Conservation (phyloP, 2,329 filamentous ascomycete species). For the Sporothrix sp. region DNA sequence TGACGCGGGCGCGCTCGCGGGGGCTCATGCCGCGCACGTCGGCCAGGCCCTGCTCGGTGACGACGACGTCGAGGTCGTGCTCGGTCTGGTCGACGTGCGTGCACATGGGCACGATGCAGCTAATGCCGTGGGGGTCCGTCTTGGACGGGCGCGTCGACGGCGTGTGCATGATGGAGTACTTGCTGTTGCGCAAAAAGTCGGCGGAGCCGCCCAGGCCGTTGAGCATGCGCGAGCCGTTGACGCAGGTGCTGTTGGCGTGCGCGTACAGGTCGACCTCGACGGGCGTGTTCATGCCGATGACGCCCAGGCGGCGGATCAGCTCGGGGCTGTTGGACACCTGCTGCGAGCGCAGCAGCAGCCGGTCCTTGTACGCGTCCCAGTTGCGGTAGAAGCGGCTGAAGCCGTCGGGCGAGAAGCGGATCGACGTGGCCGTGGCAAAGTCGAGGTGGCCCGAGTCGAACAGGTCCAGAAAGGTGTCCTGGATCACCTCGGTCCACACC, state of each 20-base stretch:
- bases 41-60: conserved; percentile 66
- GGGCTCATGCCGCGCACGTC: conserved; percentile 76
- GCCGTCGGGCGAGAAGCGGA: conserved; percentile 82
- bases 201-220: conserved; percentile 76
- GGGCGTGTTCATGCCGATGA: conserved; percentile 92
- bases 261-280: conserved; percentile 93
- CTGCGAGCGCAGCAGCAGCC: conserved; percentile 79
- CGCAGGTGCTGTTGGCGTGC: conserved; percentile 82
- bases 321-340: conserved; percentile 83
- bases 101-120: conserved; percentile 87
- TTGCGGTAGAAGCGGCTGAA: conserved; percentile 85
- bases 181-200: conserved; percentile 68
- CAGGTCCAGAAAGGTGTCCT: conserved; percentile 86
- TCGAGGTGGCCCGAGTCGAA: conserved; percentile 82
- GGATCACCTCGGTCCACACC: conserved; percentile 89
- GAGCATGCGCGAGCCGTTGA: conserved; percentile 80
- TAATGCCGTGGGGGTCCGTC: conserved; percentile 71
- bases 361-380: conserved; percentile 71
- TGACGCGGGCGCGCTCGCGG: conserved; percentile 69
- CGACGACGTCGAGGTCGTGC: conserved; percentile 82
- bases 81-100: conserved; percentile 90
- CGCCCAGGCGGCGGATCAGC: conserved; percentile 76
- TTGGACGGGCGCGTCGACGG: conserved; percentile 72
- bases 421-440: conserved; percentile 82
- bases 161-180: conserved; percentile 87